Evolutionary conservation across 352 stramenopile genomes (phyloP).

Genomic region (Blastocystis sp.): DNA sequence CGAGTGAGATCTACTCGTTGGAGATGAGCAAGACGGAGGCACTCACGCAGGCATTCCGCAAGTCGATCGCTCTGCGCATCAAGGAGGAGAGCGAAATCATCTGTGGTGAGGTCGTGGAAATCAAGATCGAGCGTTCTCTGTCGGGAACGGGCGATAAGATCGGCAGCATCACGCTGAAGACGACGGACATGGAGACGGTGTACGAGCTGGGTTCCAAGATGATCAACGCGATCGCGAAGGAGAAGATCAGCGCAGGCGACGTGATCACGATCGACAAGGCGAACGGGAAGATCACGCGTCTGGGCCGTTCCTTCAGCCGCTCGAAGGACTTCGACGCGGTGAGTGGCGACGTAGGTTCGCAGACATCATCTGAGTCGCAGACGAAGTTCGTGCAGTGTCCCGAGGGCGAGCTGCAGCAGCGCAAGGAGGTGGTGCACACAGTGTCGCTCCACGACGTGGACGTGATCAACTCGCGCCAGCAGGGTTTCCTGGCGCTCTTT

Average conservation of each 20-base stretch:
- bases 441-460: conserved; percentile 81
- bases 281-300: conserved; percentile 90
- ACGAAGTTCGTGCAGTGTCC: conserved; percentile 81
- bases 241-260: conserved; percentile 92
- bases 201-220: conserved; percentile 98
- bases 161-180: conserved; percentile 88
- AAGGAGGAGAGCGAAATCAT: conserved; percentile 99
- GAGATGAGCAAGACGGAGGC: conserved; percentile 99
- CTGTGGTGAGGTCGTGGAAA: conserved; percentile 97
- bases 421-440: conserved; percentile 88
- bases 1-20: conserved; percentile 94
- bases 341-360: conserved; percentile 68
- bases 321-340: conserved; percentile 96
- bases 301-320: conserved; percentile 88
- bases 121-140: conserved; percentile 81
- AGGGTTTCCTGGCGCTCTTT: conserved; percentile 96
- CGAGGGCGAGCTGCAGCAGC: conserved; percentile 94
- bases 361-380: conserved; percentile 60
- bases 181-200: conserved; percentile 98
- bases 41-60: conserved; percentile 89
- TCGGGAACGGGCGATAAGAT: conserved; percentile 67
- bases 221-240: conserved; percentile 95
- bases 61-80: conserved; percentile 90
- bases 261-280: conserved; percentile 99
- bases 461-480: conserved; percentile 95